Evolutionary conservation across 305 asterid genomes (phyloP).

Genomic region (Fraxinus floribunda): DNA sequence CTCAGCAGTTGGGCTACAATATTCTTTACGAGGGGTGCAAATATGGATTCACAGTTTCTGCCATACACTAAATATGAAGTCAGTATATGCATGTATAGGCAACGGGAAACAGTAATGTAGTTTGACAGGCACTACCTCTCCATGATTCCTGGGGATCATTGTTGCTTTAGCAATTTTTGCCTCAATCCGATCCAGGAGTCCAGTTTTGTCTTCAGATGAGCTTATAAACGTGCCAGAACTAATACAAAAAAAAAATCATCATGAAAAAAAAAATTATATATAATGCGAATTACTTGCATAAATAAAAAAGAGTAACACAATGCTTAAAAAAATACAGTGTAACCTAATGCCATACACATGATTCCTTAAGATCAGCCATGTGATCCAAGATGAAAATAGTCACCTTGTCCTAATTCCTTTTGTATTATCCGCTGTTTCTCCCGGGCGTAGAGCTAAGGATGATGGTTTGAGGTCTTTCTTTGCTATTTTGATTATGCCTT

Average conservation of each 20-base stretch:
- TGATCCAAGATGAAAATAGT: conserved; percentile 20
- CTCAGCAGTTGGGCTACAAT: background rate
- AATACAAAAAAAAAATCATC: background rate
- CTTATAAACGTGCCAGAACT: conserved; percentile 93
- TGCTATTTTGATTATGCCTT: conserved; percentile 58
- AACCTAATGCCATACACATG: conserved; percentile 2
- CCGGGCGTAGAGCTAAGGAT: conserved; percentile 69
- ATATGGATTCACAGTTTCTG: background rate
- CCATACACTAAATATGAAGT: conserved; percentile 4
- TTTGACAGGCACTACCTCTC: conserved; percentile 61
- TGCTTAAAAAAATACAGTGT: background rate
- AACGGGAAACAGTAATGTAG: background rate
- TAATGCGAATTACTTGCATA: background rate
- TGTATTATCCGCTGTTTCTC: conserved; percentile 80
- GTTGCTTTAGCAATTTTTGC: conserved; percentile 84
- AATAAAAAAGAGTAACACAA: conserved; percentile 5
- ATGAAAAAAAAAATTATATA: background rate
- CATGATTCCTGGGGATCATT: conserved; percentile 69
- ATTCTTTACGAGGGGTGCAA: conserved; percentile 3
- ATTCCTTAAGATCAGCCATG: conserved; percentile 10
- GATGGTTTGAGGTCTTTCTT: conserved; percentile 65
- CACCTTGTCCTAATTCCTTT: conserved; percentile 95
- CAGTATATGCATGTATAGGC: background rate
- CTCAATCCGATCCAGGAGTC: conserved; percentile 69
- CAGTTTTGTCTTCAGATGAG: conserved; percentile 82